Percentiles rank a stretch among this genome's conserved stretches.
Evolutionary conservation across 2,329 filamentous ascomycete species (phyloP).

Genomic region (Colletotrichum paranaense): DNA sequence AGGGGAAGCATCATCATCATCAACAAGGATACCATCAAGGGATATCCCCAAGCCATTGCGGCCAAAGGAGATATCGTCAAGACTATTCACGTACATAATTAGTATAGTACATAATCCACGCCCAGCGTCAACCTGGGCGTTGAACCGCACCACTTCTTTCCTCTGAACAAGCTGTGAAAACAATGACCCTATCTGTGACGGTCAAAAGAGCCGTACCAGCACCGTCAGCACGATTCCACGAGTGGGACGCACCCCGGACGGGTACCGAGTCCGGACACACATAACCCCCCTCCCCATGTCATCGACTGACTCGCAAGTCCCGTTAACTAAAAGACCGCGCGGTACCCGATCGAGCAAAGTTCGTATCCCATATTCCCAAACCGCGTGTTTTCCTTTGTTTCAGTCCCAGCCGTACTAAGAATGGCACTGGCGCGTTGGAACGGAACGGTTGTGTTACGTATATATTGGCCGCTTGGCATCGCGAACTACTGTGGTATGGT

Average conservation of each 20-base stretch:
- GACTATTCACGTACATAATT: constrained; percentile 20
- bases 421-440: not conserved
- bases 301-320: not conserved
- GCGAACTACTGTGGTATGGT: not conserved
- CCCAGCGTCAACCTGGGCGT: not conserved
- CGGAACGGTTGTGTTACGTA: not conserved
- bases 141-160: not conserved
- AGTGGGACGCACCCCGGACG: not conserved
- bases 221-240: too few relatives aligned
- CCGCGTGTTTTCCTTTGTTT: not conserved
- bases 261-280: not conserved
- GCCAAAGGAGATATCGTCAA: not conserved
- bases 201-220: not conserved
- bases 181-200: too few relatives aligned
- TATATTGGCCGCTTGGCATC: constrained; percentile 12
- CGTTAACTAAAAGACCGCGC: too few relatives aligned
- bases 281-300: not conserved
- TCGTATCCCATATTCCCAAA: not conserved
- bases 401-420: not conserved
- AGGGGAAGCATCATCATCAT: not conserved
- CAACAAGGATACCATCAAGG: constrained; percentile 3
- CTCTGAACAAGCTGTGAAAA: not conserved
- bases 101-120: constrained; percentile 9
- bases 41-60: not conserved
- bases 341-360: too few relatives aligned